Evolutionary conservation across 805 yeast species (phyloP).

Genomic region (Candida patagonica): DNA sequence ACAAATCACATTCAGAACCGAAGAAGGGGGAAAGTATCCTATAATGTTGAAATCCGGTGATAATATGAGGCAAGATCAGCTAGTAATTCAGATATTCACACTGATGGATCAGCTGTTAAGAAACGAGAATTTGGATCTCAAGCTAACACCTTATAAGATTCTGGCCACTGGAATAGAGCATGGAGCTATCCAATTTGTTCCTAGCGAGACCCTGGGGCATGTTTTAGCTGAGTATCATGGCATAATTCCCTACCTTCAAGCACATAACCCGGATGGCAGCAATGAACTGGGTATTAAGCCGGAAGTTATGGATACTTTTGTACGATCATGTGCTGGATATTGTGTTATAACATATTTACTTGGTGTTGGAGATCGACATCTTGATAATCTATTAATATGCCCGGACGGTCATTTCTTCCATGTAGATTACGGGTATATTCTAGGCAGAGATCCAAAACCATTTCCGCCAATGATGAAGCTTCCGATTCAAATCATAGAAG

Average conservation of each 20-base stretch:
- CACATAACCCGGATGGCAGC: constrained; percentile 48
- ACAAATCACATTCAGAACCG: constrained; percentile 66
- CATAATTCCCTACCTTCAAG: constrained; percentile 59
- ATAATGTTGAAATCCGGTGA: constrained; percentile 94
- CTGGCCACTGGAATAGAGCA: constrained; percentile 85
- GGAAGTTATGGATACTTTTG: constrained; percentile 84
- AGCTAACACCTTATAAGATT: constrained; percentile 80
- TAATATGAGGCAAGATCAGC: constrained; percentile 91
- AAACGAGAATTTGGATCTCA: constrained; percentile 83
- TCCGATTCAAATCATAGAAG: constrained; percentile 94
- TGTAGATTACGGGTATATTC: constrained; percentile 93
- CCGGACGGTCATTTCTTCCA: constrained; percentile 90
- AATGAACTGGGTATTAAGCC: constrained; percentile 37
- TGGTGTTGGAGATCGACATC: constrained; percentile 96
- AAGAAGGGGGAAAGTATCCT: constrained; percentile 46
- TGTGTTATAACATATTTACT: constrained; percentile 90
- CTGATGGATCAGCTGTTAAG: constrained; percentile 82
- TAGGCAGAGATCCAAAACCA: constrained; percentile 97
- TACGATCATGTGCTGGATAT: constrained; percentile 93
- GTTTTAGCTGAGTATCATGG: constrained; percentile 62
- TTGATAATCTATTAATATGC: constrained; percentile 76
- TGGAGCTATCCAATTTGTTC: constrained; percentile 91
- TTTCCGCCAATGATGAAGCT: constrained; percentile 97
- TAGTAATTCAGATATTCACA: constrained; percentile 86
- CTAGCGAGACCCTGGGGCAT: constrained; percentile 79